Conservation (phyloP, 306 rosid genomes). For the Cucurbita argyrosperma region DNA sequence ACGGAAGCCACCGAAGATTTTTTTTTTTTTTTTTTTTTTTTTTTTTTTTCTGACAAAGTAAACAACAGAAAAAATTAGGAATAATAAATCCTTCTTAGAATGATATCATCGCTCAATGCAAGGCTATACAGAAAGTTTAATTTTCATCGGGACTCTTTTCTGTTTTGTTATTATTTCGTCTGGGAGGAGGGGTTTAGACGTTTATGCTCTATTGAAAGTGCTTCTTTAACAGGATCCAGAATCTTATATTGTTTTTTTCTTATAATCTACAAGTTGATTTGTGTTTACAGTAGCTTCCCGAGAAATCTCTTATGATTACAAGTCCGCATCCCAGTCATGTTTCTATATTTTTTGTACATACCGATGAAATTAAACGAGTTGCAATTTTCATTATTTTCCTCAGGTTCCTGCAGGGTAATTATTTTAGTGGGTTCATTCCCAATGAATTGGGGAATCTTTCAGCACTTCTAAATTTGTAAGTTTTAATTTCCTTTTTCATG, state of each 20-base stretch:
- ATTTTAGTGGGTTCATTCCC: conserved; percentile 77
- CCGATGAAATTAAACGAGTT: background rate
- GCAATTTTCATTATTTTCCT: conserved; percentile 13
- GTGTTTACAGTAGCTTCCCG: background rate
- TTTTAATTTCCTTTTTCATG: conserved; percentile 4
- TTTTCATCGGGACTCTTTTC: background rate
- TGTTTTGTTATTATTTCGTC: background rate
- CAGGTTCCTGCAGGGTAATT: conserved; percentile 96
- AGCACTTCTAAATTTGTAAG: conserved; percentile 64
- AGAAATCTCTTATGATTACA: background rate
- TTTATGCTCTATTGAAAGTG: background rate
- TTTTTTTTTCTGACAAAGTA: background rate
- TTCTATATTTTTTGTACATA: background rate
- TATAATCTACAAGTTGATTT: background rate
- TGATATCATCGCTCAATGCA: too few relatives aligned
- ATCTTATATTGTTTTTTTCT: background rate
- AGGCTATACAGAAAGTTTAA: too few relatives aligned
- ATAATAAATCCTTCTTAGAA: too few relatives aligned
- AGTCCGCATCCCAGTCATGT: background rate
- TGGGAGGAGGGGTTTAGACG: background rate
- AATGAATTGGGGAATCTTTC: conserved; percentile 71
- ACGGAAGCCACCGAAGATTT: background rate
- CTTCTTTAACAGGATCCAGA: background rate
- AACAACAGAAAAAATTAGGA: too few relatives aligned
- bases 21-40: too few relatives aligned